A percentile compares a stretch with the other conserved stretches of the same genome.
Evolutionary conservation across 2,329 filamentous ascomycete genomes (phyloP).

Genomic region (Apiospora pterosperma): DNA sequence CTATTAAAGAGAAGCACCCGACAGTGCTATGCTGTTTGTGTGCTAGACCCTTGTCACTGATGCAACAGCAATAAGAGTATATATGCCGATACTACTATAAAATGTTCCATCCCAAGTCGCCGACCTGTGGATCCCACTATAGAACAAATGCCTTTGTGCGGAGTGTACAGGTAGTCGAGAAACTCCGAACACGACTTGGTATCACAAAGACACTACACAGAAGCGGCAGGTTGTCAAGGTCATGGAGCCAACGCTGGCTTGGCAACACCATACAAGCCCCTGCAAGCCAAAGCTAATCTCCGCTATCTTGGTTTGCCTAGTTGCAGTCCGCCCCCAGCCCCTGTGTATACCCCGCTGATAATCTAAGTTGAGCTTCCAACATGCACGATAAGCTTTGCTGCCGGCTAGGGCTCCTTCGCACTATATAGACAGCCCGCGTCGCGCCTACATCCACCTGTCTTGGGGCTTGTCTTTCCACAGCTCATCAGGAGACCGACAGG

Average conservation of each 20-base stretch:
- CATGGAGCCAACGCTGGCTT: background rate
- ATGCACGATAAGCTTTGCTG: background rate
- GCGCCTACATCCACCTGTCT: background rate
- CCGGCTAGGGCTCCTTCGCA: background rate
- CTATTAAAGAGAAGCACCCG: too few species aligned
- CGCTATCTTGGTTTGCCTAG: background rate
- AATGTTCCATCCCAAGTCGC: too few species aligned
- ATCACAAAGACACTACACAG: background rate
- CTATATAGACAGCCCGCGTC: background rate
- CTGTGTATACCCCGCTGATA: background rate
- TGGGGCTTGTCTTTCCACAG: background rate
- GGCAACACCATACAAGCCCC: background rate
- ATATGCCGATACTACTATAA: too few species aligned
- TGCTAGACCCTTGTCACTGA: too few species aligned
- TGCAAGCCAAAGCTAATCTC: background rate
- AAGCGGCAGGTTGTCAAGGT: background rate
- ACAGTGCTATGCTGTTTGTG: too few species aligned
- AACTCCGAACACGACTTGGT: too few species aligned
- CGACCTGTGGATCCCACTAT: too few species aligned
- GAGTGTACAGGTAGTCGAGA: too few species aligned
- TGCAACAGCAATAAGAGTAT: too few species aligned
- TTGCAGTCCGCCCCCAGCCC: background rate
- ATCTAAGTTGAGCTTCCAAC: background rate
- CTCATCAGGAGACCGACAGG: background rate
- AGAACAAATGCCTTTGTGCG: too few species aligned